Base-by-base conservation (phyloP, 345 rosid genomes). In the Citrus sp. region DNA sequence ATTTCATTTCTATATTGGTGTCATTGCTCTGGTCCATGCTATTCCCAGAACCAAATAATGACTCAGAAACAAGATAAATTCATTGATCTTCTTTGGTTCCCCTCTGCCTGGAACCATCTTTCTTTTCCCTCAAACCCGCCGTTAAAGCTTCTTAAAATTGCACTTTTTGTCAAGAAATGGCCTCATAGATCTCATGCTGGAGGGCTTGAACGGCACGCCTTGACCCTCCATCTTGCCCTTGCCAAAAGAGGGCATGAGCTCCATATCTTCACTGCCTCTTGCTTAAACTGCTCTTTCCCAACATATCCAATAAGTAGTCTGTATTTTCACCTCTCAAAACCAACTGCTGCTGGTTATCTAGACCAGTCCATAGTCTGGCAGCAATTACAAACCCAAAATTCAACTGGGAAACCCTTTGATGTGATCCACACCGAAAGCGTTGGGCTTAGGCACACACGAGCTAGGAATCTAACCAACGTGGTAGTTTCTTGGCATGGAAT, bases 401-500 rank as follows among this genome's bases (percentile, higher is more conserved):
- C 87, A 37, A 90, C 87, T 8, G 90, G 88, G 24, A 91, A 79
- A 83, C 94, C 94, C 7, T 95, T 93, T 65, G 96, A 95, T 80
- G 96, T 93, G 75, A 67, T 93, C 78, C 99, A 93, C 85, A 87
- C 96, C 0, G 97, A 93, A 77, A 95, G 98, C 68, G 98, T 91
- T 1, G 95, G 93, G 37, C 93, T 95, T 55, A 80, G 89, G 90
- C 94, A 95, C 82, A 92, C 96, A 18, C 87, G 96, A 77, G 91
- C 99, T 0, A 82, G 88, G 75, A 86, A 88, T 63, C 68, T 95
- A 62, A 79, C 30, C 46, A 95, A 93, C 72, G 77, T 93, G 7
- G 94, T 91, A 13, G 97, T 91, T 16, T 84, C 88, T 73, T 95
- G 99, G 98, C 97, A 92, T 62, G 99, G 98, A 28, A 92, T 95